Conservation (phyloP, 768 basidiomycete species). For the Leucosporidium yakuticum region DNA sequence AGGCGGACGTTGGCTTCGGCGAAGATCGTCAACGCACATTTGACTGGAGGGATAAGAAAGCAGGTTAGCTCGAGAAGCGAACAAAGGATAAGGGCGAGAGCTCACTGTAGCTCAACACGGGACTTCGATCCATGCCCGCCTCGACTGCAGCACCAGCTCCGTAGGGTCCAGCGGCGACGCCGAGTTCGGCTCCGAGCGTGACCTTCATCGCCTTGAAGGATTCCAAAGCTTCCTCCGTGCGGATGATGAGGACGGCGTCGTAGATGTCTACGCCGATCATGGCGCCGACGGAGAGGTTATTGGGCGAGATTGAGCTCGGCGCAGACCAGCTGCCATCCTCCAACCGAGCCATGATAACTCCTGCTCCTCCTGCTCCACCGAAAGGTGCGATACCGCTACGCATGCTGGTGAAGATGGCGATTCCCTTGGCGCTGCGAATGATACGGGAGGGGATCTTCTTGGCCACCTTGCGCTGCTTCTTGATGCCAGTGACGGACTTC, state of each 20-base stretch:
- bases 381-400: conserved; percentile 30
- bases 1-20: too few relatives aligned
- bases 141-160: conserved; percentile 35
- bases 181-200: conserved; percentile 35
- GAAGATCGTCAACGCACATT: too few relatives aligned
- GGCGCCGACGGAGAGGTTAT: conserved; percentile 37
- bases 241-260: conserved; percentile 34
- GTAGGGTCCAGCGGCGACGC: conserved; percentile 36
- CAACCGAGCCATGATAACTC: conserved; percentile 17
- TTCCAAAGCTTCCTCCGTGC: conserved; percentile 36
- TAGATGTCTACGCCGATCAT: conserved; percentile 35
- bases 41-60: too few relatives aligned
- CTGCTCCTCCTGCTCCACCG: conserved; percentile 21
- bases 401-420: conserved; percentile 36
- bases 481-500: conserved; percentile 8
- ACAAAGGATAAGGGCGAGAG: too few relatives aligned
- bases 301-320: conserved; percentile 37
- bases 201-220: conserved; percentile 37
- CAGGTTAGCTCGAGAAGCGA: too few relatives aligned
- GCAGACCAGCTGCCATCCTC: conserved; percentile 38
- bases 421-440: conserved; percentile 24
- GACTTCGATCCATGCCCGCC: conserved; percentile 26
- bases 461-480: conserved; percentile 32
- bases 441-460: conserved; percentile 37
- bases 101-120: conserved; percentile 34